Evolutionary conservation across 352 stramenopile genomes (phyloP), one percentile per base, ranked within the genome.

Genomic region (Phytophthora boehmeriae): DNA sequence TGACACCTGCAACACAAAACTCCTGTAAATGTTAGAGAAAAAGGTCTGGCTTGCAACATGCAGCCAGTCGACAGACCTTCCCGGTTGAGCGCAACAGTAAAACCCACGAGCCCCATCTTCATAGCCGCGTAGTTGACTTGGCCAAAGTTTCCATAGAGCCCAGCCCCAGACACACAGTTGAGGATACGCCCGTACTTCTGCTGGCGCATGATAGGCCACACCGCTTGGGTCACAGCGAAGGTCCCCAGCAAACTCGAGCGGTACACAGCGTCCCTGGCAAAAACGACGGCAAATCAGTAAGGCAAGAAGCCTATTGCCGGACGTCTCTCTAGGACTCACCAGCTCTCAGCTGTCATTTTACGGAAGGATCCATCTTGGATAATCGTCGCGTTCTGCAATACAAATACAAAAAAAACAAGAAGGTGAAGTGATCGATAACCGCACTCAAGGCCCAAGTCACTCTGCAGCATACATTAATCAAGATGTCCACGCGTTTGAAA

Each of bases 61-160:
- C 1, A 41, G 27, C 14, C 32, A 41, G 10, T 4, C 5, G 44
- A 19, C 32, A 27, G 38, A 83, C 79, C 83, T 83, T 93, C 83
- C 34, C 78, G 77, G 53, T 86, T 85, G 23, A 93, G 67, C 27
- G 83, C 78, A 34, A 81, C 73, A 0, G 79, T 90, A 47, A 93
- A 88, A 41, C 83, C 83, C 22, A 82, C 78, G 25, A 93, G 64
- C 2, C 75, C 83, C 75, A 88, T 88, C 52, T 93, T 93, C 68
- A 86, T 82, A n/a, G 83, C 71, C 6, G 79, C 80, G 58, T 93
- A 93, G 68, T 92, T 90, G 38, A 78, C 80, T 41, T 92, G 83
- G 2, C 83, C 83, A 56, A 92, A 92, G 62, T 92, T 89, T 14
- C 83, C 83, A 42, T 92, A 92, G 22, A 93, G 61, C 1, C 83